These are phyloP conservation scores for Rauvolfia tetraphylla DNA, from an alignment of 257 asterid genomes.

Conservation along the genomic window DNA sequence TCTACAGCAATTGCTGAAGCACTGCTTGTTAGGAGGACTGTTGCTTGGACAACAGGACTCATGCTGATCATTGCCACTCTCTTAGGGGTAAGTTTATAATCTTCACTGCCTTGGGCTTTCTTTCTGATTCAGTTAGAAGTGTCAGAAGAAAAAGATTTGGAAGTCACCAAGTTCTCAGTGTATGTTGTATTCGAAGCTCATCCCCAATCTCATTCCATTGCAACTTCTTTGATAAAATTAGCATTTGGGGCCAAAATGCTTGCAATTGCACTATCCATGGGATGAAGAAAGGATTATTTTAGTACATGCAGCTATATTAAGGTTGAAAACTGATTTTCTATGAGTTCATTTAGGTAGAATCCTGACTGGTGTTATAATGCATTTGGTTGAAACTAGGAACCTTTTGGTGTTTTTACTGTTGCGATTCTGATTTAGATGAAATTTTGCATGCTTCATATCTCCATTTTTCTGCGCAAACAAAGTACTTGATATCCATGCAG, in stretches of 20 bases:
- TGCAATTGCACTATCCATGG: neutral
- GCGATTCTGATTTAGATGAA: no score
- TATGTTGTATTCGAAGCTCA: neutral
- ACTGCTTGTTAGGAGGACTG: conserved; percentile 52
- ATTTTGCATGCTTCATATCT: no score
- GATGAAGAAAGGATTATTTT: no score
- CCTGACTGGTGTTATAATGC: no score
- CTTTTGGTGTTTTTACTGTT: no score
- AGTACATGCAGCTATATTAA: neutral
- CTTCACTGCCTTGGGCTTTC: neutral
- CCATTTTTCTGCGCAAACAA: no score
- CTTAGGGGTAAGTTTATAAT: conserved; percentile 61
- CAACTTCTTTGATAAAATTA: neutral
- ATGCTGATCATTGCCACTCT: conserved; percentile 78
- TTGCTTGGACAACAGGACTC: conserved; percentile 95
- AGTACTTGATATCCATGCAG: no score
- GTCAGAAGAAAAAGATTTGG: neutral
- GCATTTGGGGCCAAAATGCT: neutral
- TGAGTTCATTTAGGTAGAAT: no score
- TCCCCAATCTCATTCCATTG: neutral
- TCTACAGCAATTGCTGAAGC: conserved; percentile 40
- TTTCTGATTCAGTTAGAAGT: neutral
- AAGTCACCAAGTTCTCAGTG: neutral
- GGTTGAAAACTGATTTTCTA: no score
- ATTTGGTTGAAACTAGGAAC: no score